A percentile compares a stretch with the other conserved stretches of the same genome.
Evolutionary conservation across 768 basidiomycete genomes (phyloP).

Genomic region (Leccinum variicolor): DNA sequence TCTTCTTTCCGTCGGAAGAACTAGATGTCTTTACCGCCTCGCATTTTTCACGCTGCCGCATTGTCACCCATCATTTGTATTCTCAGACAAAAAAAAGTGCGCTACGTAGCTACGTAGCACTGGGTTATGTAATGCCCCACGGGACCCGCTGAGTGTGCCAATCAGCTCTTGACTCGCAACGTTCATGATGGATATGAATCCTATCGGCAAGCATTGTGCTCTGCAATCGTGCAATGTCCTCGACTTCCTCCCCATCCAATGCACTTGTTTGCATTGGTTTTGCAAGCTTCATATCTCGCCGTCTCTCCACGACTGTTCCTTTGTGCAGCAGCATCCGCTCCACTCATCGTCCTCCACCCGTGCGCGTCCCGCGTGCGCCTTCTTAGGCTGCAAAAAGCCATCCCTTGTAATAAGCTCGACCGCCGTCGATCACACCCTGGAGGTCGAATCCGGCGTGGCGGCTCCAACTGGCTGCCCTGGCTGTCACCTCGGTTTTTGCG

Average conservation of each 20-base stretch:
- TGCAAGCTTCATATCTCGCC: constrained; percentile 63
- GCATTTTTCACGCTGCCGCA: not conserved
- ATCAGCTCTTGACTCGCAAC: not conserved
- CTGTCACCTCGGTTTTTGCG: constrained; percentile 62
- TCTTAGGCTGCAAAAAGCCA: constrained; percentile 50
- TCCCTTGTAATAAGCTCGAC: constrained; percentile 44
- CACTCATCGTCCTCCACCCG: constrained; percentile 8
- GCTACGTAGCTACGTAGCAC: not conserved
- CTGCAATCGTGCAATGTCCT: constrained; percentile 52
- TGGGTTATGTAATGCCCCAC: constrained; percentile 6
- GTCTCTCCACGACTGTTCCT: constrained; percentile 57
- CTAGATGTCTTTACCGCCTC: constrained; percentile 34
- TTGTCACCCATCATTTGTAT: constrained; percentile 4
- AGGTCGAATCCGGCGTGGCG: not conserved
- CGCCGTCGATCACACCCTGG: constrained; percentile 21
- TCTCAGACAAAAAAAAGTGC: constrained; percentile 9
- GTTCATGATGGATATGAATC: constrained; percentile 44
- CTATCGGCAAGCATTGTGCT: constrained; percentile 67
- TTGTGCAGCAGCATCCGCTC: not conserved
- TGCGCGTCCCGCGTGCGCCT: constrained; percentile 47
- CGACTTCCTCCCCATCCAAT: constrained; percentile 78
- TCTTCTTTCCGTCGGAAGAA: constrained; percentile 98
- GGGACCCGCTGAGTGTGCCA: not conserved
- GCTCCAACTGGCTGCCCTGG: constrained; percentile 37
- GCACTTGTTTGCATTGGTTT: constrained; percentile 55